Base-by-base conservation (phyloP, 2,329 filamentous ascomycete species). In the Aureobasidium sp. region DNA sequence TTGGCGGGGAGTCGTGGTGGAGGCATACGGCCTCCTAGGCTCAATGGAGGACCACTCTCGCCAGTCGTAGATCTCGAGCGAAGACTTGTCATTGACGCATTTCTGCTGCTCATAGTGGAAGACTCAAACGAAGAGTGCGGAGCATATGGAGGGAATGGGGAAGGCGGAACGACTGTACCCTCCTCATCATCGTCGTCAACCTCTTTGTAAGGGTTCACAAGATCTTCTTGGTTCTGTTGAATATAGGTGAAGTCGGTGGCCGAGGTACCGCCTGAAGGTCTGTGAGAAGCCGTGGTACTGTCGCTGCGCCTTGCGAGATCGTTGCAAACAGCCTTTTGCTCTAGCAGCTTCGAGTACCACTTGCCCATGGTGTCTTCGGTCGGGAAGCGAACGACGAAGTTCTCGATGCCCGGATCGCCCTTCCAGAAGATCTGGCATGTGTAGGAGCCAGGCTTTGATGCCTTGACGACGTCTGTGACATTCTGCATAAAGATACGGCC, bases 401-500 rank as follows among this genome's bases (percentile, higher is more conserved):
- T 96, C 71, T 99, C 93, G 33, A 96, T 90, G 4, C 90, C 90
- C 0, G 92, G 90, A 65, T 97, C 93, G 35, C 93, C 93, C 75
- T 94, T 97, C 94, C 94, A 99, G 81, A 92, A 96, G 60, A 99
- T 97, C 71, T 97, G 93, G 63, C 96, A 89, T 2, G 89, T 93
- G 71, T 97, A 96, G 11, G 90, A 93, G 50, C 90, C 91, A 74
- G 90, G 89, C 73, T 92, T 96, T 53, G 87, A 85, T 62, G 94
- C 79, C 19, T 88, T 92, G 43, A 96, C 79, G n/a, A 96, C 87
- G 72, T 96, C 90, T 40, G 92, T 97, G 59, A 99, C 93, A 70
- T 99, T 99, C 67, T 92, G 91, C 92, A 99, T 97, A 76, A 96
- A 97, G 68, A 99, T 99, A 55, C 94, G 85, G 40, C 94, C 94